Evolutionary conservation across 1,284 basidiomycete species (phyloP).

Genomic region (Earliella scabrosa): DNA sequence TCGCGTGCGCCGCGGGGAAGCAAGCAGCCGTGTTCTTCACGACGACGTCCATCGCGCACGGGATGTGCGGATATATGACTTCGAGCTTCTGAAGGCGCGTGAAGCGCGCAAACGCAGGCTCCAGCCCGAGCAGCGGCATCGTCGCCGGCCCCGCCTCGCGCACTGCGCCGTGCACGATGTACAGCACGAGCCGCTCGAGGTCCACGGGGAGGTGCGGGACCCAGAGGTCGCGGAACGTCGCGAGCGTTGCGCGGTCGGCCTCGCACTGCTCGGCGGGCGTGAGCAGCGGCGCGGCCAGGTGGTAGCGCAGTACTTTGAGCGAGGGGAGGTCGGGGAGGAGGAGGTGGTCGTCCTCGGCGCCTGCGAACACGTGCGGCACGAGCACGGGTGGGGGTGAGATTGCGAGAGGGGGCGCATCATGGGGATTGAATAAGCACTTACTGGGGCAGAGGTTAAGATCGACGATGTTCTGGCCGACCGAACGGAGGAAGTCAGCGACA

Average conservation of each 20-base stretch:
- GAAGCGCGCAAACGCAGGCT: conserved; percentile 1
- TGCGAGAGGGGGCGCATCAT: no score
- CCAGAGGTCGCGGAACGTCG: neutral
- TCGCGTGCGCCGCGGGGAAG: conserved; percentile 1
- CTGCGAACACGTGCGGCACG: neutral
- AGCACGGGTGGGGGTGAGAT: no score
- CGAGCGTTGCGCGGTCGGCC: neutral
- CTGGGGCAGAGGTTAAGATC: conserved; percentile 3
- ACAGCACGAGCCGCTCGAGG: conserved; percentile 8
- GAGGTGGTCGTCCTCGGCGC: conserved; percentile 6
- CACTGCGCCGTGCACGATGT: neutral
- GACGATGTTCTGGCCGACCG: conserved; percentile 6
- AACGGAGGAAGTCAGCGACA: neutral
- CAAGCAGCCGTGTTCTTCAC: neutral
- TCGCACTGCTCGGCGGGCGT: neutral
- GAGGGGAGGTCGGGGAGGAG: conserved; percentile 3
- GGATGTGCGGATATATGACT: conserved; percentile 2
- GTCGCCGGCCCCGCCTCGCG: no score
- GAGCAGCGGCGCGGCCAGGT: neutral
- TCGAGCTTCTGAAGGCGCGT: neutral
- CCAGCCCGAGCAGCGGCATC: conserved; percentile 4
- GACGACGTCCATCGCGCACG: neutral
- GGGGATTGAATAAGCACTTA: no score
- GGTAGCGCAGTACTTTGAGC: conserved; percentile 7
- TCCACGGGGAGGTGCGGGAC: conserved; percentile 6